Conservation (phyloP, 345 rosid species). For the Populus euphratica region DNA sequence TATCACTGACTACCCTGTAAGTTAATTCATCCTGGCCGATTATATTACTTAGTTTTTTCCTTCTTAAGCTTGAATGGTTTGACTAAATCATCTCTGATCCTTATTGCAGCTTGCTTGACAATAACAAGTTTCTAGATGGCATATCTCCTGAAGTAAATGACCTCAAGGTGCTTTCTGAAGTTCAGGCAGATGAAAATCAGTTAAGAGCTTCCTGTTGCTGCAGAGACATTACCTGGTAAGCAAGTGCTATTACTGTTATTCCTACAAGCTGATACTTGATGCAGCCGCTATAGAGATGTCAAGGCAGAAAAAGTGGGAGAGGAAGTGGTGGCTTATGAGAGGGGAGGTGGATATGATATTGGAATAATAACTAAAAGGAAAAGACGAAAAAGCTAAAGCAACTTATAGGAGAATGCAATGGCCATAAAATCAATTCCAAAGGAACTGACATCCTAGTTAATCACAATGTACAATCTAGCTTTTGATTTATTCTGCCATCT, state of each 20-base stretch:
- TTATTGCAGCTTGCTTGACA: conserved; percentile 47
- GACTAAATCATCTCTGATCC: conserved; percentile 10
- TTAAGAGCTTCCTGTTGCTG: conserved; percentile 24
- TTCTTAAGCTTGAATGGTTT: conserved; percentile 2
- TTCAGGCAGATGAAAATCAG: conserved; percentile 40
- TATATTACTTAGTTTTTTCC: neutral
- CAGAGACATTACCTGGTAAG: conserved; percentile 22
- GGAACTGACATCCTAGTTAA: neutral
- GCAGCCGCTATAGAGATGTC: neutral
- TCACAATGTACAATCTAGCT: neutral
- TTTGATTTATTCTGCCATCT: neutral
- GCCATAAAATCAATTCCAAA: neutral
- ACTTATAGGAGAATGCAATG: neutral
- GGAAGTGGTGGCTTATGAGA: neutral
- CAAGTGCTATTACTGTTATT: neutral
- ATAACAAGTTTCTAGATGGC: conserved; percentile 40
- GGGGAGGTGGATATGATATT: neutral
- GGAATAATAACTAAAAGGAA: neutral
- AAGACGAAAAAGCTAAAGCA: neutral
- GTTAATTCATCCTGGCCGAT: conserved; percentile 11
- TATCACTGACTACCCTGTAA: conserved; percentile 48
- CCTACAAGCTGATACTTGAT: too few relatives aligned
- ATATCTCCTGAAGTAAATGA: conserved; percentile 38
- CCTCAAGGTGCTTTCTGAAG: conserved; percentile 40
- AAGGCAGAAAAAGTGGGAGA: neutral